Evolutionary conservation across 2,329 filamentous ascomycete genomes (phyloP).

Genomic region (Emmonsia crescens): DNA sequence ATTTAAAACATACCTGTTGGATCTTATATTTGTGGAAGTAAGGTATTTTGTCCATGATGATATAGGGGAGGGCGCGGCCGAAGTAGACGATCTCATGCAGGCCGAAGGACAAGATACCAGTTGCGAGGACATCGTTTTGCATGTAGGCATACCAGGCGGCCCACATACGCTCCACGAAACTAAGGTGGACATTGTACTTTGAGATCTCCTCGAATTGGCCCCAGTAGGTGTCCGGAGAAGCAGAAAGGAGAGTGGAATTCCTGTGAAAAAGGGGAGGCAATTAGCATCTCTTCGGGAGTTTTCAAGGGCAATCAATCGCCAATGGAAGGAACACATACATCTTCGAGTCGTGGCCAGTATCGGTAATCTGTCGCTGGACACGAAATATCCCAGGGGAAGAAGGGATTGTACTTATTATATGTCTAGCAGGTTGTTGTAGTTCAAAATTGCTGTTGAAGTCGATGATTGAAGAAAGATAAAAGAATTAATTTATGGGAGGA

Average conservation of each 20-base stretch:
- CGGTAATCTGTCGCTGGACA: not conserved
- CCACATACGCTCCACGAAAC: slow-evolving; percentile 80
- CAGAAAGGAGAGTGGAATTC: slow-evolving; percentile 39
- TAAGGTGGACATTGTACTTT: slow-evolving; percentile 73
- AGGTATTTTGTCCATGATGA: slow-evolving; percentile 79
- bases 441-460: not conserved
- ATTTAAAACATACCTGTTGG: slow-evolving; percentile 54
- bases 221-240: slow-evolving; percentile 47
- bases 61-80: slow-evolving; percentile 79
- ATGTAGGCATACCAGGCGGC: slow-evolving; percentile 95
- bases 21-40: slow-evolving; percentile 92
- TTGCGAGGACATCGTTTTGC: slow-evolving; percentile 94
- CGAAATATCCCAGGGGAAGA: not conserved
- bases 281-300: not conserved
- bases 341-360: slow-evolving; percentile 8
- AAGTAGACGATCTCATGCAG: slow-evolving; percentile 96
- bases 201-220: slow-evolving; percentile 54
- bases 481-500: not conserved
- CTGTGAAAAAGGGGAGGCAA: slow-evolving; percentile 17
- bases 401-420: not conserved
- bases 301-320: not conserved
- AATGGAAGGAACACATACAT: slow-evolving; percentile 16
- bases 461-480: not conserved
- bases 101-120: slow-evolving; percentile 91
- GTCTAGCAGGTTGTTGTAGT: not conserved